These are phyloP conservation scores for Diplosphaera chodatii DNA, from an alignment of 139 green algal genomes.

Conservation along the genomic window DNA sequence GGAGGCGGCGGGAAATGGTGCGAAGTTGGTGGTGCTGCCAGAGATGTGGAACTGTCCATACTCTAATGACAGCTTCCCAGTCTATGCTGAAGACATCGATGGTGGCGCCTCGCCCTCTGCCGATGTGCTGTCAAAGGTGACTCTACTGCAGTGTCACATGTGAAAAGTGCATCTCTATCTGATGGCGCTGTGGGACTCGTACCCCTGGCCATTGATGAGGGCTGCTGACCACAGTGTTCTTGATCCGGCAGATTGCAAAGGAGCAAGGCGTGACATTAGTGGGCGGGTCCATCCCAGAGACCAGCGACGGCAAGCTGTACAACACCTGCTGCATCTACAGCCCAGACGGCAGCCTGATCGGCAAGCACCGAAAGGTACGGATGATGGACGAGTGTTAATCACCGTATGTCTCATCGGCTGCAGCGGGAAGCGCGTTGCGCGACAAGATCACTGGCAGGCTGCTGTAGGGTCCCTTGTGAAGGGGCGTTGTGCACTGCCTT, in stretches of 20 bases:
- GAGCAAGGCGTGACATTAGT: conserved; percentile 41
- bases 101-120: conserved; percentile 36
- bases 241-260: conserved; percentile 25
- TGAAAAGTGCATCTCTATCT: too few species aligned
- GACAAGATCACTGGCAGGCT: too few species aligned
- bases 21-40: conserved; percentile 78
- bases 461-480: too few species aligned
- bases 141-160: too few species aligned
- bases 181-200: too few species aligned
- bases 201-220: too few species aligned
- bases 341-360: conserved; percentile 68
- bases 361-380: conserved; percentile 77
- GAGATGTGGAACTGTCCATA: conserved; percentile 99
- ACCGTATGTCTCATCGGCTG: too few species aligned
- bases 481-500: too few species aligned
- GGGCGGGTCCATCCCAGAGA: conserved; percentile 83
- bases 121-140: conserved; percentile 12
- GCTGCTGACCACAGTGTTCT: too few species aligned
- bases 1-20: conserved; percentile 52
- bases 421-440: too few species aligned
- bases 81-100: conserved; percentile 87
- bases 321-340: conserved; percentile 97
- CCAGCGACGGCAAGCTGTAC: conserved; percentile 68
- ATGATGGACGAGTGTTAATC: too few species aligned
- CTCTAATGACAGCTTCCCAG: conserved; percentile 89